These are phyloP conservation scores for Solanum dulcamara DNA, from an alignment of 257 asterid genomes.

Conservation along the genomic window DNA sequence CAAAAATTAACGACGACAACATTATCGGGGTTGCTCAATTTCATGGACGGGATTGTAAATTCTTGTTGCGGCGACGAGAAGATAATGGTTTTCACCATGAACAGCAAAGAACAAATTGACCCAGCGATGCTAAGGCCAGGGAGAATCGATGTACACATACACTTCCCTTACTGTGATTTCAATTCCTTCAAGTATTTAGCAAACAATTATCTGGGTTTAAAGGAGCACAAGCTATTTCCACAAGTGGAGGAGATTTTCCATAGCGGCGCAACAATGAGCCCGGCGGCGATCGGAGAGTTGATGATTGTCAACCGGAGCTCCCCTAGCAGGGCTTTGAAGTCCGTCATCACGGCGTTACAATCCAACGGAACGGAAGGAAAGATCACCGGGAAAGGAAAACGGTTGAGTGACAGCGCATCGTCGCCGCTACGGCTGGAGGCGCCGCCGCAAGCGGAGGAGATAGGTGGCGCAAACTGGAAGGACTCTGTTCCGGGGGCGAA, in stretches of 20 bases:
- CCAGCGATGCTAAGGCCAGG: constrained; percentile 70
- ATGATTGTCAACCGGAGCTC: constrained; percentile 85
- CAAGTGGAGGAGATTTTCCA: constrained; percentile 75
- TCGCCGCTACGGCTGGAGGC: constrained; percentile 7
- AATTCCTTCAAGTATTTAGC: constrained; percentile 61
- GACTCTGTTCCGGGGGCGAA: constrained; percentile 42
- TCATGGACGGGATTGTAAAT: constrained; percentile 75
- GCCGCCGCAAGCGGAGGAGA: constrained; percentile 28
- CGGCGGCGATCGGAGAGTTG: constrained; percentile 76
- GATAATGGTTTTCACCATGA: constrained; percentile 74
- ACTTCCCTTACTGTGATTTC: constrained; percentile 78
- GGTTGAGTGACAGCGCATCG: constrained; percentile 37
- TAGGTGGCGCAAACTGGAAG: constrained; percentile 24
- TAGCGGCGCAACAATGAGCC: constrained; percentile 72
- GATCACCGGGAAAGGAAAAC: constrained; percentile 22
- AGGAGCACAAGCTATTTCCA: constrained; percentile 68
- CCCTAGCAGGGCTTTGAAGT: constrained; percentile 71
- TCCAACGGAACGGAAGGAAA: constrained; percentile 19
- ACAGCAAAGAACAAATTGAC: constrained; percentile 50
- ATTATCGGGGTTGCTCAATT: constrained; percentile 54
- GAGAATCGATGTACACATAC: constrained; percentile 66
- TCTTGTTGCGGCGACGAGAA: constrained; percentile 82
- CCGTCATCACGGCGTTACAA: constrained; percentile 72
- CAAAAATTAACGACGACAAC: constrained; percentile 45
- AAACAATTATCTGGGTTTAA: constrained; percentile 57